These are phyloP conservation scores for Fraxinus sp. DNA, from an alignment of 305 asterid genomes.

Conservation along the genomic window DNA sequence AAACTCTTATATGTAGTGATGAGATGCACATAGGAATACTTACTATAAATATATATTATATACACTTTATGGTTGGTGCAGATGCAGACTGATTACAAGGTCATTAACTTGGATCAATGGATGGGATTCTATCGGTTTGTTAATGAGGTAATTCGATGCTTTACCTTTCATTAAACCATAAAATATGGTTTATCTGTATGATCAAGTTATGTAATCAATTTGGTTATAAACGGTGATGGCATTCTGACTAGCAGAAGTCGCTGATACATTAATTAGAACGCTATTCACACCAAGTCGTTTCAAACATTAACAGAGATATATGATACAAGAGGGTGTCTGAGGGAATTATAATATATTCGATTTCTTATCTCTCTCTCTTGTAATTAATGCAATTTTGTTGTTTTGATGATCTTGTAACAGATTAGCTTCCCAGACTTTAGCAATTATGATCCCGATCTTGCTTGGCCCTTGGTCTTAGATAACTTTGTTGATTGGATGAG, in stretches of 20 bases:
- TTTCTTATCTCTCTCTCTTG: background rate
- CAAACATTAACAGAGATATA: background rate
- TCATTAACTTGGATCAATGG: constrained; percentile 92
- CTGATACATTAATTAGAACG: background rate
- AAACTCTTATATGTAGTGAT: background rate
- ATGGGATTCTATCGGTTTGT: constrained; percentile 74
- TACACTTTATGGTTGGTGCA: constrained; percentile 31
- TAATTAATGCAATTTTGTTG: background rate
- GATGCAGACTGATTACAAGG: constrained; percentile 79
- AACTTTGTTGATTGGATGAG: constrained; percentile 80
- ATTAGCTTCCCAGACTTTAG: constrained; percentile 63
- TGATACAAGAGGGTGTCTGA: background rate
- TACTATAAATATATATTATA: background rate
- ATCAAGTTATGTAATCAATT: background rate
- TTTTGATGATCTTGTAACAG: constrained; percentile 37
- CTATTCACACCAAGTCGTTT: background rate
- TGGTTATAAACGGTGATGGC: background rate
- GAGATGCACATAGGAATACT: constrained; percentile 6
- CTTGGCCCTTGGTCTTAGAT: constrained; percentile 93
- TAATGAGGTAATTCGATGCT: constrained; percentile 56
- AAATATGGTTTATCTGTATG: background rate
- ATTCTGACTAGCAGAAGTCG: background rate
- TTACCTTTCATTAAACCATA: background rate
- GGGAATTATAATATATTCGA: background rate
- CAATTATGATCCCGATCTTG: constrained; percentile 63